Base-by-base conservation (phyloP, 1,284 basidiomycete genomes). In the Cutaneotrichosporon sp. region DNA sequence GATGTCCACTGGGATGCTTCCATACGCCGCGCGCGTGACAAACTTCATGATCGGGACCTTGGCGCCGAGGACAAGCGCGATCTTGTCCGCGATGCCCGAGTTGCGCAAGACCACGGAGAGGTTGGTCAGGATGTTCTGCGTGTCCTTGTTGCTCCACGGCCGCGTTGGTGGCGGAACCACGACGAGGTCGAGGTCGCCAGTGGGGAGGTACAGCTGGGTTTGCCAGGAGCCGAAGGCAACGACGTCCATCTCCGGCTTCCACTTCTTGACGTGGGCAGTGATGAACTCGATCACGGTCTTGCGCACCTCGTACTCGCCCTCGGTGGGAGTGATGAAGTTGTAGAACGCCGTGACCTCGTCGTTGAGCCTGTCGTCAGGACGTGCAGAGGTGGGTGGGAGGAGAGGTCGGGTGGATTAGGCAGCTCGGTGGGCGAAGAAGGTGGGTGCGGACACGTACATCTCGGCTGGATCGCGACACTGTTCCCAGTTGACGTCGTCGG, bases 11-110 rank as follows among this genome's bases (percentile, higher is more conserved):
- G 90, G 85, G 73, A 95, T 87, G 43, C 86, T 84, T 10, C 91
- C 89, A 65, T 84, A 53, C 22, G 34, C 22, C 22, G 33, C 84
- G 1, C 82, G 83, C 4, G 93, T 92, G 59, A 89, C 82, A 76
- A 97, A 97, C 80, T 97, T 98, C 79, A 97, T 83, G 73, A 95
- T 95, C 29, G 93, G 93, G 13, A 97, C 94, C 77, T 89, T 91
- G 54, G 95, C 94, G 79, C 87, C 90, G 22, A 88, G 87, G 63
- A 98, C 92, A 74, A 97, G 87, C 27, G 88, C 89, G 22, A 97
- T 89, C 29, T 78, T 75, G 55, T 79, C 73, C 3, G 83, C 81
- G 33, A 84, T 76, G 46, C 73, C 86, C 81, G 80, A 82, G 75
- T 29, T 66, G 6, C 80, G 72, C 57, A 83, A 70, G 31, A 80